Base-by-base conservation (phyloP, 1,284 basidiomycete species). In the Boletellus sp. region DNA sequence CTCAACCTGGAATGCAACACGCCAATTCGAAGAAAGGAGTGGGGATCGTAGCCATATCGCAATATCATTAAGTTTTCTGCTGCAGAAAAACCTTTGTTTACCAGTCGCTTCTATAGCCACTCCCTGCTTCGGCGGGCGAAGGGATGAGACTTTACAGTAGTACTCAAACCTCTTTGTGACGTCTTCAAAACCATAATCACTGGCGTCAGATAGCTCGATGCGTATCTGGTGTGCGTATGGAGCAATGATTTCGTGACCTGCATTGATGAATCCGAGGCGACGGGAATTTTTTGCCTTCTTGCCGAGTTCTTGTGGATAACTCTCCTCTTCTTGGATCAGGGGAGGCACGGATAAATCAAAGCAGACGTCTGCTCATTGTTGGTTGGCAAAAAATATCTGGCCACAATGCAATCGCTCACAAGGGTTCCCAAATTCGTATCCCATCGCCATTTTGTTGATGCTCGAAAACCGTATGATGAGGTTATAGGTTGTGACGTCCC, bases 1-100 rank as follows among this genome's bases (percentile, higher is more conserved):
- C 58, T 85, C 84, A 27, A 87, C 65, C 60, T 89, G 86, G 56
- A 87, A 88, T 2, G 80, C 80, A 35, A 86, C 71, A 4, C 70
- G 60, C 81, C 84, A 87, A 14, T 64, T 50, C 8, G 52, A 47
- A 29, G 40, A n/a, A 29, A 64, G 41, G 56, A 71, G 62, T 34
- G 79, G 71, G 13, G 61, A 60, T 16, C 64, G 57, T 29, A 84
- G 54, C 61, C 72, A 70, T 11, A 53, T 59, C 14, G 69, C 65
- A 19, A 84, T 58, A 17, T 64, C 63, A 51, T 73, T 65, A 1
- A 88, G 68, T 25, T 65, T 67, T 52, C 68, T 76, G 9, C 57
- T 53, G 0, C 64, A 54, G 55, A 82, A 87, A 52, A 86, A 81
- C 0, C 64, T 68, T 34, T 68, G 68, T 17, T 67, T 55, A 43